Evolutionary conservation across 306 rosid species (phyloP), one percentile per base, ranked within the genome.

Genomic region (Glycyrrhiza uralensis): DNA sequence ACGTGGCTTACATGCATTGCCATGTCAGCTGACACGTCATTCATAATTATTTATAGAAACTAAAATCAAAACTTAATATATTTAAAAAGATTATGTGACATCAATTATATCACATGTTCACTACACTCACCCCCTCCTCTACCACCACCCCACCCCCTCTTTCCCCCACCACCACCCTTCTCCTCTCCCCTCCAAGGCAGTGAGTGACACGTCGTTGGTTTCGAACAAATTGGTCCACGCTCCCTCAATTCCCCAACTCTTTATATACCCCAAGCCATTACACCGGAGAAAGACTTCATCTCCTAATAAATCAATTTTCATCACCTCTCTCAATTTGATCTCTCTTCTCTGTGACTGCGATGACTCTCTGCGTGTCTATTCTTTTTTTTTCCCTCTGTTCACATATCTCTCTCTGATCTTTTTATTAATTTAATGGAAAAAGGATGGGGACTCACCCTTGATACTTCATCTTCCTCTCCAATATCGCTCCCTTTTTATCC

Each of bases 371-470:
- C n/a, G 13, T 7, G n/a, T 3, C 68, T n/a, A 7, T 26, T 8
- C 39, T 14, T 11, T 56, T n/a, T 5, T 20, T 19, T 35, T n/a
- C n/a, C n/a, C 11, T 18, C 26, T 30, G 19, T 54, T 12, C 10
- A 12, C n/a, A n/a, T n/a, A n/a, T 28, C 38, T 56, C 36, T 14
- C 20, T 45, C 18, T 33, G 12, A 18, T 10, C 7, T n/a, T 5
- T 52, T 54, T 11, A 0, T n/a, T 23, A 2, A 30, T 58, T 89
- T 79, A 35, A 90, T 93, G 98, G 98, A 90, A 86, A 89, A 83
- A 83, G 92, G 91, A 85, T 91, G 96, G 95, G 92, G 90, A 38
- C 88, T 94, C 1, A 78, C 96, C 55, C 91, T 91, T 64, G 95
- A 89, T 62, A 72, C 91, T 45, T 56, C 75, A 47, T 58, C 80